Conservation (phyloP, 2,329 filamentous ascomycete genomes). For the Aspergillus oerlinghausenensis region DNA sequence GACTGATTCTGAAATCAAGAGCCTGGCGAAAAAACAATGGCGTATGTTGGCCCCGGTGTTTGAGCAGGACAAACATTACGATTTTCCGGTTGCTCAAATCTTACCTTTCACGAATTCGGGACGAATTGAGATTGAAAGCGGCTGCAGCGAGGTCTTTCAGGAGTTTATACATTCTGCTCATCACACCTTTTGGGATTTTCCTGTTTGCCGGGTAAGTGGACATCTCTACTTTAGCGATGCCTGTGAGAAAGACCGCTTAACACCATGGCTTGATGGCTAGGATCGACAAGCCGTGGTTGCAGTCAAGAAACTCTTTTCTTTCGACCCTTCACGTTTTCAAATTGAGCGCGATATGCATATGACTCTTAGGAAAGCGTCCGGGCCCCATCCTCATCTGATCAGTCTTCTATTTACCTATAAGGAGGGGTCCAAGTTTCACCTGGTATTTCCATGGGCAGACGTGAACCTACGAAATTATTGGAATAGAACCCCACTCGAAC, state of each 20-base stretch:
- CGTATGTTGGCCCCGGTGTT: slow-evolving; percentile 6
- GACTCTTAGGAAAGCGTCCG: neutral
- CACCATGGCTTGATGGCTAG: neutral
- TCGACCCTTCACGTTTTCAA: neutral
- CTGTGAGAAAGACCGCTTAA: neutral
- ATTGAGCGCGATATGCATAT: neutral
- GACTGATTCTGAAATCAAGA: neutral
- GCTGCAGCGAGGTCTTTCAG: slow-evolving; percentile 5
- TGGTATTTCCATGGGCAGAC: slow-evolving; percentile 28
- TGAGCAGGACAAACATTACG: neutral
- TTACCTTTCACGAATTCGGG: slow-evolving; percentile 1
- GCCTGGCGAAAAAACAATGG: slow-evolving; percentile 4
- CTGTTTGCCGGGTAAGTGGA: neutral
- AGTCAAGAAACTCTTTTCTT: neutral
- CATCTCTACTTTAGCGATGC: neutral
- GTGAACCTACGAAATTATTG: slow-evolving; percentile 24
- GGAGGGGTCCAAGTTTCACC: slow-evolving; percentile 16
- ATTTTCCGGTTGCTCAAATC: slow-evolving; percentile 1
- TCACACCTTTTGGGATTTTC: slow-evolving; percentile 3
- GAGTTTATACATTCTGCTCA: slow-evolving; percentile 9
- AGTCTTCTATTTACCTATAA: slow-evolving; percentile 26
- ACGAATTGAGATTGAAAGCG: neutral
- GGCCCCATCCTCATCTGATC: slow-evolving; percentile 18
- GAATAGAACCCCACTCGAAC: slow-evolving; percentile 9
- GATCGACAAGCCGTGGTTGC: neutral